Base-by-base conservation (phyloP, 1,139 yeast species). In the Debaryomyces psychrophilus region DNA sequence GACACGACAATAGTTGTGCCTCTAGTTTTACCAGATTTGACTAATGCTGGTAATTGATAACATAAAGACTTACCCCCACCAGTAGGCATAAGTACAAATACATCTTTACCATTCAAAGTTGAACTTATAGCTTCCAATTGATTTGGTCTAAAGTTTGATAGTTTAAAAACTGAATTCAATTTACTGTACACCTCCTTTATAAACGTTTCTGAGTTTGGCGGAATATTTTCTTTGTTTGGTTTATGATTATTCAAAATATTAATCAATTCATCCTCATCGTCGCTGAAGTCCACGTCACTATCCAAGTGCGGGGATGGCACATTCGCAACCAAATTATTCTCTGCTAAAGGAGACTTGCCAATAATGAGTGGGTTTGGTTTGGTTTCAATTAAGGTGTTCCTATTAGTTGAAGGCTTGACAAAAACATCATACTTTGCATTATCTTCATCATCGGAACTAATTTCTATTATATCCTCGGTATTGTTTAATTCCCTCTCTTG, bases 61-160 rank as follows among this genome's bases (percentile, higher is more conserved):
- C 99, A 95, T 36, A 95, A 70, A 0, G 98, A 92, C 64, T 95
- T 95, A 43, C 99, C 99, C 43, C 99, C 99, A 37, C 99, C 99
- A 0, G 99, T 95, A 0, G 99, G 99, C 97, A 95, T 93, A 54
- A 95, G 73, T 1, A 95, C 97, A 69, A 95, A 90, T 0, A 89
- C 96, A 64, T 95, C 99, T 42, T 79, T 77, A 1, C 97, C 96
- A 11, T 77, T 66, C 29, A 95, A 69, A 0, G 97, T 85, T 0
- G 96, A 85, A 55, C 86, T 82, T 9, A 95, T 79, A 0, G 98
- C 98, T 49, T 89, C 95, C 35, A 85, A 68, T 61, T 95, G 99
- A 61, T 93, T 89, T 2, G 84, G 79, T 44, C 99, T 77, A 62
- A 95, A 95, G 0, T 79, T 74, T 7, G 73, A 67, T 36, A 95